Conservation (phyloP, 805 yeast species). For the Lachancea fermentati region DNA sequence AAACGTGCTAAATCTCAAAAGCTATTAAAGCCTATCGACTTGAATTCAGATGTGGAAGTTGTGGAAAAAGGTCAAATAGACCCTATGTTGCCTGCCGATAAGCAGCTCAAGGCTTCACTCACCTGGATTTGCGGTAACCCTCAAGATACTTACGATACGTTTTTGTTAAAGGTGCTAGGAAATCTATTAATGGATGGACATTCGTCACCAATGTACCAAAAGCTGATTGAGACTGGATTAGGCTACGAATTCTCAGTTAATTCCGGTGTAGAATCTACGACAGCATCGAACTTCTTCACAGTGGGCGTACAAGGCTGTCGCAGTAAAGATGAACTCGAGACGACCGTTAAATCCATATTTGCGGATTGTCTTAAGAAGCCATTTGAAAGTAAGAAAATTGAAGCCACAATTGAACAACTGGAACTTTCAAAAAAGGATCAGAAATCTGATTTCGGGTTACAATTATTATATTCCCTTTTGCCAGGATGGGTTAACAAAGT, state of each 20-base stretch:
- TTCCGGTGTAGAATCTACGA: constrained; percentile 78
- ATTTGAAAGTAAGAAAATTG: constrained; percentile 56
- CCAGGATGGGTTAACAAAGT: constrained; percentile 80
- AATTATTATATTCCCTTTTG: constrained; percentile 62
- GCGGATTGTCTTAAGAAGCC: constrained; percentile 38
- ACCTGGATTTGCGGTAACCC: constrained; percentile 88
- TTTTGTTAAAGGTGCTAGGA: constrained; percentile 65
- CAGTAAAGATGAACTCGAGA: constrained; percentile 42
- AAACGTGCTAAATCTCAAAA: constrained; percentile 33
- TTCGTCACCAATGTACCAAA: constrained; percentile 81
- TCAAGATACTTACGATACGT: constrained; percentile 58
- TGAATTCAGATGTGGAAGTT: constrained; percentile 34
- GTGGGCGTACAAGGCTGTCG: constrained; percentile 79
- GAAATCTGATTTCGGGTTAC: constrained; percentile 85
- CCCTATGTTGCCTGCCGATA: constrained; percentile 58
- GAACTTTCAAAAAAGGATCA: constrained; percentile 82
- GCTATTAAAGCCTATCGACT: constrained; percentile 39
- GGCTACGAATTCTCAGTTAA: constrained; percentile 86
- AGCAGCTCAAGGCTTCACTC: constrained; percentile 73
- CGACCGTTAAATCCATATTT: constrained; percentile 44
- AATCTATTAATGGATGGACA: constrained; percentile 83
- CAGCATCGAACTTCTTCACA: constrained; percentile 71
- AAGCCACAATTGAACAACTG: constrained; percentile 82
- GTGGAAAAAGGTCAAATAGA: constrained; percentile 71
- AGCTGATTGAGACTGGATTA: constrained; percentile 75